A percentile compares a stretch with the other conserved stretches of the same genome.
Evolutionary conservation across 768 basidiomycete species (phyloP).

Genomic region (Rhodosporidiobolus sp.): DNA sequence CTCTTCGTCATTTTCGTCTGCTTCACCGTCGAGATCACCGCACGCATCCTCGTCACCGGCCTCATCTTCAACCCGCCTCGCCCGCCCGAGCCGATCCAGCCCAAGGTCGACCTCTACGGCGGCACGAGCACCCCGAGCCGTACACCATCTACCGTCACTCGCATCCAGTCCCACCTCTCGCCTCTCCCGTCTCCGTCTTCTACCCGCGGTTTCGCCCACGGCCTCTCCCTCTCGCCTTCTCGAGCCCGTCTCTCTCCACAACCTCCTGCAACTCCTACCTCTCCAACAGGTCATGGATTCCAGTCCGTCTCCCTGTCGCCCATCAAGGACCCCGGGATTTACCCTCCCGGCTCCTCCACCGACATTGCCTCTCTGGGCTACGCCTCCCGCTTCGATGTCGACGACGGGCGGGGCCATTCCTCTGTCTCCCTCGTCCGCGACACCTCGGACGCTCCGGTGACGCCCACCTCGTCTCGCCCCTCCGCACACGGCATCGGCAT

Average conservation of each 20-base stretch:
- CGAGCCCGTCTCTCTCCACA: background rate
- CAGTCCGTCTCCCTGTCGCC: background rate
- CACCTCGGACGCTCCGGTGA: conserved; percentile 56
- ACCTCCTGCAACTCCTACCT: background rate
- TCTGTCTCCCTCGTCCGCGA: conserved; percentile 62
- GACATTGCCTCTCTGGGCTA: background rate
- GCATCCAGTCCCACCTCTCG: conserved; percentile 36
- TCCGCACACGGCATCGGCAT: background rate
- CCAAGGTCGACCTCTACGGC: conserved; percentile 25
- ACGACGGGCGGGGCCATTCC: conserved; percentile 51
- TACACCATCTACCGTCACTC: conserved; percentile 16
- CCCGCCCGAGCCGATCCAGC: conserved; percentile 36
- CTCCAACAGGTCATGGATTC: background rate
- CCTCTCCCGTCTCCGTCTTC: conserved; percentile 19
- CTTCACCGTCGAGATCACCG: conserved; percentile 83
- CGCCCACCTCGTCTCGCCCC: background rate
- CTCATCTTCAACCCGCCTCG: conserved; percentile 64
- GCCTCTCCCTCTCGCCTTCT: conserved; percentile 39
- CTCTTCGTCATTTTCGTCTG: conserved; percentile 78
- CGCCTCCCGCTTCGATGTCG: background rate
- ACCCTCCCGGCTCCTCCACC: conserved; percentile 45
- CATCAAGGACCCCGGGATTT: conserved; percentile 5
- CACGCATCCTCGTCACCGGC: conserved; percentile 84
- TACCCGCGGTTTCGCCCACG: background rate
- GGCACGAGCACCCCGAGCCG: conserved; percentile 12